phyloP scores from a whole-genome alignment of 2,329 filamentous ascomycete genomes.

The Neurospora sp. region DNA sequence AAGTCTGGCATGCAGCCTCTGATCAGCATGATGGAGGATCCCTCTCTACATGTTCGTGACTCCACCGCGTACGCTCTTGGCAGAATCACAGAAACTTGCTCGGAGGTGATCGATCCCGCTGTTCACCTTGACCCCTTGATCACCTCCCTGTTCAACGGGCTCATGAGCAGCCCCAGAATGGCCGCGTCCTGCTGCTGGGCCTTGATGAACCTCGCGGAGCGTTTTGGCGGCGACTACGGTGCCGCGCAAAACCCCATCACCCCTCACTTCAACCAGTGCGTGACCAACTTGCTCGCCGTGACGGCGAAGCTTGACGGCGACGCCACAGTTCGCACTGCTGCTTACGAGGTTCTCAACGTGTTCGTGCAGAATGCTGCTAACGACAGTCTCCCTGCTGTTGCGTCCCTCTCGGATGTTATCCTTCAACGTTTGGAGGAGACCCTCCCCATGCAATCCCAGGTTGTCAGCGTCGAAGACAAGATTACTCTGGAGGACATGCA shows the following conservation, averaged over 20 bases:
- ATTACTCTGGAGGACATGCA: constrained; percentile 97
- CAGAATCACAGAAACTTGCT: constrained; percentile 88
- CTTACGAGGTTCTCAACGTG: constrained; percentile 92
- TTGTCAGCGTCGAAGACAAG: constrained; percentile 93
- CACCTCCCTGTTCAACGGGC: constrained; percentile 76
- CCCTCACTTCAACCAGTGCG: constrained; percentile 85
- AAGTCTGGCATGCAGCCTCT: constrained; percentile 90
- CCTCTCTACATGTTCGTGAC: constrained; percentile 81
- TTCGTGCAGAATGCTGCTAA: constrained; percentile 87
- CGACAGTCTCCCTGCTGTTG: constrained; percentile 73
- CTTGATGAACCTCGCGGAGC: constrained; percentile 93
- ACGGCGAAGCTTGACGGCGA: constrained; percentile 78
- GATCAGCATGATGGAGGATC: constrained; percentile 86
- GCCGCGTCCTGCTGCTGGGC: constrained; percentile 98
- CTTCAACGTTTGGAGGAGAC: constrained; percentile 88
- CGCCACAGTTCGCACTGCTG: constrained; percentile 82
- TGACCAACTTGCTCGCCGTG: constrained; percentile 73
- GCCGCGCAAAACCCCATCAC: constrained; percentile 73
- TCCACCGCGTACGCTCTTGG: constrained; percentile 94
- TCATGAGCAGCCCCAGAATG: constrained; percentile 91
- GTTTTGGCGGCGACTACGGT: constrained; percentile 80
- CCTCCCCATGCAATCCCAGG: constrained; percentile 78
- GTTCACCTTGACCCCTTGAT: constrained; percentile 79
- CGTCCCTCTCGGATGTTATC: constrained; percentile 74
- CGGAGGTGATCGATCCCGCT: constrained; percentile 78